Conservation (phyloP, 2,329 filamentous ascomycete species). For the Paecilomyces fulvus region DNA sequence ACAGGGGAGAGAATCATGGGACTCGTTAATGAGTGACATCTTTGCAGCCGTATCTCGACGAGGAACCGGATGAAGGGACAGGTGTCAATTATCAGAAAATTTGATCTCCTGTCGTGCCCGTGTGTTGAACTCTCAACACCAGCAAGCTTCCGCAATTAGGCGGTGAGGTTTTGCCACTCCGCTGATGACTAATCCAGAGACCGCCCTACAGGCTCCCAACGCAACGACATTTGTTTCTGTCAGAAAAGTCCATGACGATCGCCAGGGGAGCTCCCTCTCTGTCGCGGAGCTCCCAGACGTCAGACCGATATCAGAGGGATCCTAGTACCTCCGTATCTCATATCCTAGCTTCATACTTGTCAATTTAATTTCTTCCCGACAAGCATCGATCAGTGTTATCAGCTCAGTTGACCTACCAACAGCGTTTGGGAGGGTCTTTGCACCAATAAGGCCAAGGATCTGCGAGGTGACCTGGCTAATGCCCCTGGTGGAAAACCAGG, state of each 20-base stretch:
- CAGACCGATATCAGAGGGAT: neutral
- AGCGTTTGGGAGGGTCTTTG: neutral
- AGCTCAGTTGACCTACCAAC: neutral
- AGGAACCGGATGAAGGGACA: slow-evolving; percentile 1
- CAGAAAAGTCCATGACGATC: neutral
- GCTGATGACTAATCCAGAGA: slow-evolving; percentile 1
- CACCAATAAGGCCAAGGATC: neutral
- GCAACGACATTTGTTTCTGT: neutral
- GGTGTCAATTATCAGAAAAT: neutral
- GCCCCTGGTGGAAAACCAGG: neutral
- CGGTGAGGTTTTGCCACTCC: slow-evolving; percentile 1
- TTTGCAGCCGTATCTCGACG: slow-evolving; percentile 12
- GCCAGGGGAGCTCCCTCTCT: neutral
- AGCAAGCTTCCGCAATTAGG: neutral
- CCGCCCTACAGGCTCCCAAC: neutral
- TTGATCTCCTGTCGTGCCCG: slow-evolving; percentile 3
- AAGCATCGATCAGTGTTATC: neutral
- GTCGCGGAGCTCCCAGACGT: neutral
- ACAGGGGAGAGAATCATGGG: slow-evolving; percentile 78
- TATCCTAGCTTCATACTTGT: neutral
- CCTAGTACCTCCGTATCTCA: neutral
- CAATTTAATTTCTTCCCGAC: neutral
- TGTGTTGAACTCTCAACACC: neutral
- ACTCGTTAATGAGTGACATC: slow-evolving; percentile 61
- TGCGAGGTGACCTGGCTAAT: neutral